A percentile compares a stretch with the other conserved stretches of the same genome.
Conservation (phyloP, 2,329 filamentous ascomycete genomes). For the Chrysoporthe cubensis region DNA sequence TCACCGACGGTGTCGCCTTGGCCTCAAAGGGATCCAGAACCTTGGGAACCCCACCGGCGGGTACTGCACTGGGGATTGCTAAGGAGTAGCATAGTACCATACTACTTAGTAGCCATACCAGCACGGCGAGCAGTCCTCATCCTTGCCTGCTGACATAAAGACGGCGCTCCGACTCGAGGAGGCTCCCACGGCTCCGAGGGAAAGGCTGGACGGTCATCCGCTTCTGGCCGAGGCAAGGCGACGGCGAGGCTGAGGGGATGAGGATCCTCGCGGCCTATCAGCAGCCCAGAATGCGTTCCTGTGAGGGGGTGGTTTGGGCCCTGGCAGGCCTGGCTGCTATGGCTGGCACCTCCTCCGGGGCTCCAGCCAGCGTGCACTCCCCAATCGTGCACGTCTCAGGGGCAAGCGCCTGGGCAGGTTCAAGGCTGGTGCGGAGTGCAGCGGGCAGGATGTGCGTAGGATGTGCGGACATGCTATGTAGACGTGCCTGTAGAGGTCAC, state of each 20-base stretch:
- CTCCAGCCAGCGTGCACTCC: background rate
- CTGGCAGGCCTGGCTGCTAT: background rate
- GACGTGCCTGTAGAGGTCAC: background rate
- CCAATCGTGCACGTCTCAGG: background rate
- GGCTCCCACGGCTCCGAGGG: background rate
- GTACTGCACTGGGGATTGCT: too few relatives aligned
- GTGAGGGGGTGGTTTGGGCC: background rate
- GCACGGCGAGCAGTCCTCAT: too few relatives aligned
- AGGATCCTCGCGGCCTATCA: background rate
- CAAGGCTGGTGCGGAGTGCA: too few relatives aligned
- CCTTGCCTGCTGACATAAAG: too few relatives aligned
- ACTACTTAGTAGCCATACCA: too few relatives aligned
- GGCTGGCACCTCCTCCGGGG: background rate
- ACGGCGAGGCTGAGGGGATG: background rate
- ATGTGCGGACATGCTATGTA: background rate
- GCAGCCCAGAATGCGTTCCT: background rate
- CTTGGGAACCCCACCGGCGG: too few relatives aligned
- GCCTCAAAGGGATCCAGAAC: conserved; percentile 2
- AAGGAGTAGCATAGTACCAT: too few relatives aligned
- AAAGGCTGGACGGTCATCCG: background rate
- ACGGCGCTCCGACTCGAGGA: too few relatives aligned
- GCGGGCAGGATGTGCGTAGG: background rate
- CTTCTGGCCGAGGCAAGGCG: background rate
- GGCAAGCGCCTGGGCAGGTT: too few relatives aligned
- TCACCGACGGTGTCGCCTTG: conserved; percentile 7